phyloP scores from a whole-genome alignment of 495 filamentous ascomycete genomes.

The Aspergillus heteromorphus region DNA sequence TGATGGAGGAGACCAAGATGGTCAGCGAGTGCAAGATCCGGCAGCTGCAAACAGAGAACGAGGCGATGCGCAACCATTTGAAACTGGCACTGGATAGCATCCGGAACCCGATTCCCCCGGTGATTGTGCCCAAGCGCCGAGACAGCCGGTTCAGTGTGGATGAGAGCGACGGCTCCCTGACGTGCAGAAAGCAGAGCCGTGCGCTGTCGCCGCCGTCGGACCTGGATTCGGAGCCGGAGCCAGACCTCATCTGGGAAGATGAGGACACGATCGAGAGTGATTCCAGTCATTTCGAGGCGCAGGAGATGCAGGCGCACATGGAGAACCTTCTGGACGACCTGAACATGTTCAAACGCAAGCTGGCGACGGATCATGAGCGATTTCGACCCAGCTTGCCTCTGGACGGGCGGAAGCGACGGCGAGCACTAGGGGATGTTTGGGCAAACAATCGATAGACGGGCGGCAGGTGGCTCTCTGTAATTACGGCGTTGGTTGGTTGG shows the following conservation, averaged over 20 bases:
- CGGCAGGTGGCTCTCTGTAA: slow-evolving; percentile 8
- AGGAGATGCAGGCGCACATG: slow-evolving; percentile 63
- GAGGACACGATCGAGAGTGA: slow-evolving; percentile 23
- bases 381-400: slow-evolving; percentile 36
- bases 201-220: slow-evolving; percentile 27
- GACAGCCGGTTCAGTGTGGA: slow-evolving; percentile 33
- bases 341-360: slow-evolving; percentile 74
- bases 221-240: slow-evolving; percentile 27
- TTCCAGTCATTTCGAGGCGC: slow-evolving; percentile 32
- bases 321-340: slow-evolving; percentile 71
- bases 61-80: slow-evolving; percentile 78
- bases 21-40: slow-evolving; percentile 89
- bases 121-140: slow-evolving; percentile 31
- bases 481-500: slow-evolving; percentile 22
- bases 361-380: slow-evolving; percentile 67
- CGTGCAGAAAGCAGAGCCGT: slow-evolving; percentile 37
- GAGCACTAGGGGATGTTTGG: slow-evolving; percentile 30
- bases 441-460: slow-evolving; percentile 27
- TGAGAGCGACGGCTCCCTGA: slow-evolving; percentile 34
- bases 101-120: slow-evolving; percentile 72
- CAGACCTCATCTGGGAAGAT: slow-evolving; percentile 39
- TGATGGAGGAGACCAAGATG: slow-evolving; percentile 88
- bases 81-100: slow-evolving; percentile 79
- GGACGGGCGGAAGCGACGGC: slow-evolving; percentile 25
- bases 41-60: slow-evolving; percentile 80